These are phyloP conservation scores for Aspergillus coremiiformis DNA, from an alignment of 495 filamentous ascomycete species.

Conservation along the genomic window DNA sequence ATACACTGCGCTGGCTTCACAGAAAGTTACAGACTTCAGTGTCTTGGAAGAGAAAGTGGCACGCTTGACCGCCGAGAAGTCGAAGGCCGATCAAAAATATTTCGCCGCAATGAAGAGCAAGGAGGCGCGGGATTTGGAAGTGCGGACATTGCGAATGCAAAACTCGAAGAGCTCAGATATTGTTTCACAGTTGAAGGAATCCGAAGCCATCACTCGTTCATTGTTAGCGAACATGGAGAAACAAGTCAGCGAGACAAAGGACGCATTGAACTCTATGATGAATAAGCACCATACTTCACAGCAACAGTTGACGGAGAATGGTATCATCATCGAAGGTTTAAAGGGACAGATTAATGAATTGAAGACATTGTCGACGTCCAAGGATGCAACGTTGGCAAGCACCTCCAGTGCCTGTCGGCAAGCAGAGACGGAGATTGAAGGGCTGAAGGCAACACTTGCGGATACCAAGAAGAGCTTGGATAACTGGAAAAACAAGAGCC, in stretches of 20 bases:
- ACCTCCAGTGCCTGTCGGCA: conserved; percentile 56
- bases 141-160: conserved; percentile 67
- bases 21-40: conserved; percentile 71
- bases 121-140: conserved; percentile 70
- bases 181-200: conserved; percentile 84
- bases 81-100: conserved; percentile 95
- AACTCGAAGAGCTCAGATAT: conserved; percentile 89
- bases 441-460: conserved; percentile 61
- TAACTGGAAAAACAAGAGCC: conserved; percentile 70
- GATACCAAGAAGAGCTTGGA: conserved; percentile 71
- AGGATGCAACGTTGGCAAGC: conserved; percentile 53
- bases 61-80: conserved; percentile 75
- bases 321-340: conserved; percentile 60
- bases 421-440: conserved; percentile 66
- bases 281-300: conserved; percentile 65
- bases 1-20: conserved; percentile 69
- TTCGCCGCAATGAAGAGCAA: conserved; percentile 91
- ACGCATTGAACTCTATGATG: conserved; percentile 58
- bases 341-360: conserved; percentile 71
- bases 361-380: conserved; percentile 59
- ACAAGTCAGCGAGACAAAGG: conserved; percentile 72
- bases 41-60: conserved; percentile 72
- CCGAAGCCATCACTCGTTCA: conserved; percentile 53
- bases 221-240: conserved; percentile 83
- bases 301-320: conserved; percentile 58